These are phyloP conservation scores for Cladorrhinum samala DNA, from an alignment of 495 filamentous ascomycete species.

Conservation along the genomic window DNA sequence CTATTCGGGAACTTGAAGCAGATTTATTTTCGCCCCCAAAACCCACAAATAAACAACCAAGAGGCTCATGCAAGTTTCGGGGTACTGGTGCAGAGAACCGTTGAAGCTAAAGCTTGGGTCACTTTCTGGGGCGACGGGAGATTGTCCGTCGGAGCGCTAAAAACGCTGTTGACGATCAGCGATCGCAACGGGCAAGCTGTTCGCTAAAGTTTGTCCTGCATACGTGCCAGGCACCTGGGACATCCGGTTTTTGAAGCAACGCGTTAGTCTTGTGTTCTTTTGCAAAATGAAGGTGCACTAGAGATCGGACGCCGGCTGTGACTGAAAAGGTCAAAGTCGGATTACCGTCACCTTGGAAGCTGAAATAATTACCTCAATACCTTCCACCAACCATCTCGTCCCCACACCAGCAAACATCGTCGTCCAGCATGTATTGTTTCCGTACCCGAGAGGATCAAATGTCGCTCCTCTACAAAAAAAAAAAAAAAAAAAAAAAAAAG, in stretches of 20 bases:
- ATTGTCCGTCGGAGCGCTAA: background rate
- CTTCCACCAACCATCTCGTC: too few relatives aligned
- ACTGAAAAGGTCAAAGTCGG: too few relatives aligned
- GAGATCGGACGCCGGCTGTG: too few relatives aligned
- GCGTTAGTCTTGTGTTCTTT: background rate
- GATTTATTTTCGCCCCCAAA: background rate
- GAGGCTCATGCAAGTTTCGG: background rate
- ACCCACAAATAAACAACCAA: background rate
- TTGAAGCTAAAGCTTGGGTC: background rate
- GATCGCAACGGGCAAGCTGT: background rate
- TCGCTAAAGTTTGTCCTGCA: background rate
- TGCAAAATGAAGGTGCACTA: too few relatives aligned
- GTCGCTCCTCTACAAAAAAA: too few relatives aligned
- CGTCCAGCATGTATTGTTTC: too few relatives aligned
- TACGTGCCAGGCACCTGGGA: background rate
- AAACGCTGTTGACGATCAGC: background rate
- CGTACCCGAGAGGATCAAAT: too few relatives aligned
- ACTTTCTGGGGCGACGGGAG: background rate
- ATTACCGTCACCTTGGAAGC: too few relatives aligned
- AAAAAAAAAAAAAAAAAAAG: too few relatives aligned
- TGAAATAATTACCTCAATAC: too few relatives aligned
- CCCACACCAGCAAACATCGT: too few relatives aligned
- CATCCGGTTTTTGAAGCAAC: background rate
- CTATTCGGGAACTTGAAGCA: background rate
- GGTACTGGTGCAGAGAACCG: background rate